Evolutionary conservation across 805 yeast genomes (phyloP).

Genomic region (Sugiyamaella floridensis): DNA sequence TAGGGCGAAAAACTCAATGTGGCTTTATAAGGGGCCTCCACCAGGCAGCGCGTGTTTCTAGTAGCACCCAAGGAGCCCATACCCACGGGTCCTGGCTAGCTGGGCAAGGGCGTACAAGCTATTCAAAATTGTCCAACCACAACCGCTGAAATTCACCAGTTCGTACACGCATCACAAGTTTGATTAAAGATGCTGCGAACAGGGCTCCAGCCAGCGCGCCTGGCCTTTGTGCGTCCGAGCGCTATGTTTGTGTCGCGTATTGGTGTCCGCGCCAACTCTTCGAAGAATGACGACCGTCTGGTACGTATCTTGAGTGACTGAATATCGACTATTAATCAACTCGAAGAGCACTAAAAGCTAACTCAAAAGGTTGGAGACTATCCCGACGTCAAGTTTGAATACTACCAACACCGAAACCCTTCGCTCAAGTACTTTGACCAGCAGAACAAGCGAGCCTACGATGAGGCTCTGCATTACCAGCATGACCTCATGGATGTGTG

Average conservation of each 20-base stretch:
- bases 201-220: background rate
- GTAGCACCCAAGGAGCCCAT: background rate
- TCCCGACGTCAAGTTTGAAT: constrained; percentile 51
- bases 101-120: background rate
- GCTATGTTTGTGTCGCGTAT: background rate
- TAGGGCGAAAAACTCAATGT: background rate
- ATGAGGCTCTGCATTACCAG: constrained; percentile 63
- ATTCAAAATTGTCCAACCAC: constrained; percentile 4
- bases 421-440: constrained; percentile 69
- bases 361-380: constrained; percentile 39
- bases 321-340: background rate
- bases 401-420: constrained; percentile 64
- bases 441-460: constrained; percentile 71
- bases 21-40: background rate
- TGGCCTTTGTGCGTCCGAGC: background rate
- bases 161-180: background rate
- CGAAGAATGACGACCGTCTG: constrained; percentile 6
- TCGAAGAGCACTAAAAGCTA: background rate
- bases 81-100: background rate
- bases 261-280: background rate
- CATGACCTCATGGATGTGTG: constrained; percentile 75
- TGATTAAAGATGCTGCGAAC: background rate
- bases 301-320: background rate
- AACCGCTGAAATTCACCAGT: background rate
- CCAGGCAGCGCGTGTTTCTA: background rate